Evolutionary conservation across 176 grass and related monocot species (phyloP).

Genomic region (Raddia guianensis): DNA sequence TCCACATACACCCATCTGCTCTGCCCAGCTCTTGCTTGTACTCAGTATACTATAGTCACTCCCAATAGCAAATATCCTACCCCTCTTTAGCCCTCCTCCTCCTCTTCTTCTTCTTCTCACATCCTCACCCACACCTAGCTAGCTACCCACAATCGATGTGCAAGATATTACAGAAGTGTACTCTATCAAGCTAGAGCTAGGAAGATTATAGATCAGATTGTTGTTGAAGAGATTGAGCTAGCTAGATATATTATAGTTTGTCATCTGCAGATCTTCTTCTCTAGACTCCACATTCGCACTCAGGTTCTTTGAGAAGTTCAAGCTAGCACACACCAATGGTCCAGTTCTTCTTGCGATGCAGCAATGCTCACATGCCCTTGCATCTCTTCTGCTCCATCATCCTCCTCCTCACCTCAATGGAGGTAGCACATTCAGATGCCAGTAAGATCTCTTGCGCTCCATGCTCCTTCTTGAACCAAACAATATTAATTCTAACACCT

Average conservation of each 20-base stretch:
- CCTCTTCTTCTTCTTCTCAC: not conserved
- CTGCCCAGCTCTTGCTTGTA: not conserved
- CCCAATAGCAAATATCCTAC: slow-evolving; percentile 17
- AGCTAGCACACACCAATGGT: slow-evolving; percentile 37
- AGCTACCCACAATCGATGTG: not conserved
- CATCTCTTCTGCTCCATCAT: slow-evolving; percentile 36
- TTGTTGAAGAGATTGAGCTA: slow-evolving; percentile 19
- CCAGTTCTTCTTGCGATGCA: slow-evolving; percentile 40
- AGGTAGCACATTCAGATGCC: slow-evolving; percentile 33
- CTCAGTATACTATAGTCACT: not conserved
- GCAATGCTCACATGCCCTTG: slow-evolving; percentile 13
- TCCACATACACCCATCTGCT: not conserved
- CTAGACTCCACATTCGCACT: not conserved
- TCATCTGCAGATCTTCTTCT: not conserved
- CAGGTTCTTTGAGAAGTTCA: not conserved
- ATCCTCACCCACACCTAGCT: not conserved
- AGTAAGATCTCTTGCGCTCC: slow-evolving; percentile 18
- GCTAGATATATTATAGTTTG: not conserved
- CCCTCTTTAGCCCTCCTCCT: slow-evolving; percentile 27
- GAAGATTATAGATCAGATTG: slow-evolving; percentile 10
- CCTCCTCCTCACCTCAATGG: slow-evolving; percentile 42
- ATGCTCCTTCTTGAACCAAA: not conserved
- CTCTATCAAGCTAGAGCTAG: not conserved
- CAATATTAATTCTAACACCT: not conserved
- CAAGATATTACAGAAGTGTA: not conserved